Evolutionary conservation across 2,329 filamentous ascomycete species (phyloP), one percentile per base, ranked within the genome.

Genomic region (Diaporthe eres): DNA sequence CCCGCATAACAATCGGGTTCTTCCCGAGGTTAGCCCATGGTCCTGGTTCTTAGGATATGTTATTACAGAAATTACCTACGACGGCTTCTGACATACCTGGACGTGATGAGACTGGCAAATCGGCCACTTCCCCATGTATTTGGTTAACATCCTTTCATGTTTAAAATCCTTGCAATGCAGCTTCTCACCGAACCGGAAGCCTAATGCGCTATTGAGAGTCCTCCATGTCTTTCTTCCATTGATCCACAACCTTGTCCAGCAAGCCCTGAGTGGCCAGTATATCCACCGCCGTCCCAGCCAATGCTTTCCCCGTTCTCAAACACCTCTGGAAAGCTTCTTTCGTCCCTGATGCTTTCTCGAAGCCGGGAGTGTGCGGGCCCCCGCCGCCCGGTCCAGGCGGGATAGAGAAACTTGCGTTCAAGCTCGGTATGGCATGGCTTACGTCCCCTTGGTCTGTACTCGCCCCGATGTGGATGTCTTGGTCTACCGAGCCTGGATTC

Each of bases 401-500:
- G 75, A 91, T 90, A 44, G 85, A 84, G 79, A 91, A 92, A 12
- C 87, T 87, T 1, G 86, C 83, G 74, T 85, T 88, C 47, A 92
- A 80, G 72, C 88, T 89, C 49, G 90, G 91, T 83, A 91, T 86
- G 0, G 85, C 88, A 78, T 92, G 88, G 77, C 88, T 91, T 72
- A 92, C 82, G 77, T 92, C 86, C 0, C 90, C 91, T 82, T 91
- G 89, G 79, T 92, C 90, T 0, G 89, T 91, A 77, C 88, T 90
- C 6, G 90, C 90, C 78, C 84, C 37, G 53, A 75, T 44, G 68
- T 75, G 25, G 28, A 74, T 55, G 68, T 74, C 44, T 70, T 72
- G 2, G 15, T 51, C 7, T 31, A 71, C 17, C 55, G 60, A 55
- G 28, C 61, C 65, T n/a, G 25, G 49, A 22, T 79, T 82, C 53